Evolutionary conservation across 148 eudicot genomes (phyloP).

Genomic region (Diospyros lotus): DNA sequence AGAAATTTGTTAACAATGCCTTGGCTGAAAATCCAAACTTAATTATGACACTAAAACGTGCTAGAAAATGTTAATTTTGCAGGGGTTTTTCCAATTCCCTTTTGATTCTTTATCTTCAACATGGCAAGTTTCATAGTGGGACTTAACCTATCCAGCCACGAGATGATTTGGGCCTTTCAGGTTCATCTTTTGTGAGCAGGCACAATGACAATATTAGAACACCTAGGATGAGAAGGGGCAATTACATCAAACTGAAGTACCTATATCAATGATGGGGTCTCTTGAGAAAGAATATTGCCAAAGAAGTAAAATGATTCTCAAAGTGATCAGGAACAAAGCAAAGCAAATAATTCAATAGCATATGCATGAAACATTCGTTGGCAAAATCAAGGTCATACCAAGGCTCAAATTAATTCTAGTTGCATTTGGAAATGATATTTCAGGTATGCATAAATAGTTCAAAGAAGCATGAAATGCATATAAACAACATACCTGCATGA

Average conservation of each 20-base stretch:
- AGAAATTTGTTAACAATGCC: no score
- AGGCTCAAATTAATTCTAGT: neutral
- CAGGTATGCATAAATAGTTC: neutral
- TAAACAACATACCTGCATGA: conserved; percentile 60
- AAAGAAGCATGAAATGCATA: neutral
- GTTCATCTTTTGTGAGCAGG: neutral
- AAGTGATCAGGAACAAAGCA: neutral
- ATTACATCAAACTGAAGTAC: neutral
- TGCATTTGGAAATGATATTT: neutral
- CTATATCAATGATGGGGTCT: neutral
- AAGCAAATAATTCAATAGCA: neutral
- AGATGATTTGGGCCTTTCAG: neutral
- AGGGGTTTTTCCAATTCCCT: neutral
- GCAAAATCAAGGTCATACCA: neutral
- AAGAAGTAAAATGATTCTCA: neutral
- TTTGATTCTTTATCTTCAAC: no score
- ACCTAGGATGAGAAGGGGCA: neutral
- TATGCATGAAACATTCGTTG: neutral
- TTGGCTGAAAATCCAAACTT: neutral
- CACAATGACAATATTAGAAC: neutral
- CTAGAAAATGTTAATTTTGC: neutral
- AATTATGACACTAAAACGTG: neutral
- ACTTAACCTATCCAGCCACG: no score
- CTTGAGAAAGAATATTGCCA: neutral
- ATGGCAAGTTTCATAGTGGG: neutral